Evolutionary conservation across 2,329 filamentous ascomycete species (phyloP).

Genomic region (Neonectria hederae): DNA sequence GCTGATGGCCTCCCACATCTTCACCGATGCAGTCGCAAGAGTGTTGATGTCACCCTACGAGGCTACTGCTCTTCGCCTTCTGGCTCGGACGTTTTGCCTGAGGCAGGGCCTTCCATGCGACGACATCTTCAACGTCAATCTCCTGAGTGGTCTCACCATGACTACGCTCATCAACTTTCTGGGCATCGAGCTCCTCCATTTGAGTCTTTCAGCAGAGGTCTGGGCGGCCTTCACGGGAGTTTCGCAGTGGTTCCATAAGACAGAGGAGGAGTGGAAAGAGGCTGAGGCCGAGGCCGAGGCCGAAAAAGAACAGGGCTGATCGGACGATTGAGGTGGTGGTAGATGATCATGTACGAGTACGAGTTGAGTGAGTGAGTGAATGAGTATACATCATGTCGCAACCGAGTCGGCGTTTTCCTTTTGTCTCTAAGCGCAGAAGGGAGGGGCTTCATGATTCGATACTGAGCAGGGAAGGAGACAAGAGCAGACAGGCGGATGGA

Average conservation of each 20-base stretch:
- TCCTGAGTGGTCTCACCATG: constrained; percentile 51
- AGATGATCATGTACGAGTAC: background rate
- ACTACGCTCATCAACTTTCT: constrained; percentile 57
- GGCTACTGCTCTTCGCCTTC: constrained; percentile 54
- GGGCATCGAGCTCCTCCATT: constrained; percentile 56
- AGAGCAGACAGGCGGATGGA: background rate
- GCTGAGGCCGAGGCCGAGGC: constrained; percentile 43
- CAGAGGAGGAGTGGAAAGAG: constrained; percentile 56
- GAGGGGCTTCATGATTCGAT: background rate
- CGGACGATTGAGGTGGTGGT: constrained; percentile 4
- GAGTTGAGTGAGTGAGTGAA: background rate
- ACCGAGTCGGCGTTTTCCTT: background rate
- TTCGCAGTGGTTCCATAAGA: constrained; percentile 52
- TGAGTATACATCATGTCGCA: background rate
- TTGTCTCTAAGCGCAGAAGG: background rate
- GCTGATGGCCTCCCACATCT: constrained; percentile 56
- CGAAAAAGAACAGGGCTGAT: constrained; percentile 12
- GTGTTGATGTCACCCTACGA: constrained; percentile 59
- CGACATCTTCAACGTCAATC: constrained; percentile 51
- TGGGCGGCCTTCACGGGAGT: constrained; percentile 55
- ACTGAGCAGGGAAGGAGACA: background rate
- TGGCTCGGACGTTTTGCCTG: constrained; percentile 55
- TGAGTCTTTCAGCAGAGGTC: constrained; percentile 55
- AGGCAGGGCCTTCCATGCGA: constrained; percentile 50
- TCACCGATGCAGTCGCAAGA: constrained; percentile 55